A percentile compares a stretch with the other conserved stretches of the same genome.
Evolutionary conservation across 768 basidiomycete genomes (phyloP).

Genomic region (Ramaria sp.): DNA sequence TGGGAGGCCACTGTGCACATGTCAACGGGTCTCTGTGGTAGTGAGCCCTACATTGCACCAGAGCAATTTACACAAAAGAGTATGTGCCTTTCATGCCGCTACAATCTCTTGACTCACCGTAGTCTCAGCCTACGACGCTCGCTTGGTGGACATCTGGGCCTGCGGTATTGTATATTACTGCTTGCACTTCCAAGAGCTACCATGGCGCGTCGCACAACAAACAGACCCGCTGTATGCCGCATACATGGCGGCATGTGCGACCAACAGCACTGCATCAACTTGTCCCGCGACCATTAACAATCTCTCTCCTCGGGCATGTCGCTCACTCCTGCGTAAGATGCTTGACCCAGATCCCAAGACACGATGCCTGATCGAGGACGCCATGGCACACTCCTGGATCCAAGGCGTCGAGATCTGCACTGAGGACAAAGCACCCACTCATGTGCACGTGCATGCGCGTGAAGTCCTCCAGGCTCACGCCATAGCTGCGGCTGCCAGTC

Average conservation of each 20-base stretch:
- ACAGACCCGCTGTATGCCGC: conserved; percentile 72
- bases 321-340: conserved; percentile 82
- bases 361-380: conserved; percentile 69
- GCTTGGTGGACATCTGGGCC: conserved; percentile 97
- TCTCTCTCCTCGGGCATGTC: conserved; percentile 75
- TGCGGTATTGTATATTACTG: conserved; percentile 97
- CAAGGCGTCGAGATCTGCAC: conserved; percentile 76
- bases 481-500: neutral
- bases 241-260: conserved; percentile 41
- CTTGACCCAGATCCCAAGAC: conserved; percentile 86
- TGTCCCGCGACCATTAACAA: conserved; percentile 72
- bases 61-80: conserved; percentile 96
- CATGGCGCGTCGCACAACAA: conserved; percentile 90
- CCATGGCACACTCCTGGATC: conserved; percentile 71
- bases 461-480: conserved; percentile 9
- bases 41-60: conserved; percentile 97
- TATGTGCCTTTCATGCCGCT: conserved; percentile 35
- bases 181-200: conserved; percentile 94
- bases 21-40: conserved; percentile 94
- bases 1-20: conserved; percentile 97
- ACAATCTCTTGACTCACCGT: conserved; percentile 9
- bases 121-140: conserved; percentile 82
- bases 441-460: conserved; percentile 47
- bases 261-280: conserved; percentile 30
- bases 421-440: conserved; percentile 47